These are phyloP conservation scores for Pythium dissimile DNA, from an alignment of 352 stramenopile genomes.

Conservation along the genomic window DNA sequence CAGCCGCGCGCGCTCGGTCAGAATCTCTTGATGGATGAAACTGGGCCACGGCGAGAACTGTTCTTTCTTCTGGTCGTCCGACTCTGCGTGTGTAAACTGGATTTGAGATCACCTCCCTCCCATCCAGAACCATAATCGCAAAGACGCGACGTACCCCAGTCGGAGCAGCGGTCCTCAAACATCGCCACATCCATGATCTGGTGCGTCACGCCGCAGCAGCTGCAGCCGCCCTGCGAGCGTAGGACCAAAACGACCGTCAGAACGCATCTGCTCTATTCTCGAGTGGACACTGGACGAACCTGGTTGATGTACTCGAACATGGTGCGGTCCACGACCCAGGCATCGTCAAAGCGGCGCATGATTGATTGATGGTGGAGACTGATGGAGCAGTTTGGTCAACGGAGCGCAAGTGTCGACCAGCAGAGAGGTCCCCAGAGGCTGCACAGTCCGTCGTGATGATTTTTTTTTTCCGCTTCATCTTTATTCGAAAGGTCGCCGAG, in stretches of 20 bases:
- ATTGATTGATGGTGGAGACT: no score
- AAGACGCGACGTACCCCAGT: conserved; percentile 55
- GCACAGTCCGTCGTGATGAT: no score
- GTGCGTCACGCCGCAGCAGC: conserved; percentile 89
- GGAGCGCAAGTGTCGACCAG: no score
- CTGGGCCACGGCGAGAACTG: conserved; percentile 75
- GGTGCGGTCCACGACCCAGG: conserved; percentile 90
- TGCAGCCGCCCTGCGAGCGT: conserved; percentile 78
- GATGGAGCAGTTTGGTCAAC: no score
- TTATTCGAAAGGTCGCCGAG: no score
- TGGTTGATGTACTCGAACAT: conserved; percentile 95
- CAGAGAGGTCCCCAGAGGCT: no score
- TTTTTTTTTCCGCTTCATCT: no score
- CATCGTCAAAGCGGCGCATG: conserved; percentile 79
- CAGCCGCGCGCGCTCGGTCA: conserved; percentile 87
- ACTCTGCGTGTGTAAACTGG: no score
- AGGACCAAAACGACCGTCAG: not conserved
- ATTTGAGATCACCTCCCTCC: no score
- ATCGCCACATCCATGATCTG: conserved; percentile 81
- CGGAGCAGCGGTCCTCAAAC: conserved; percentile 88
- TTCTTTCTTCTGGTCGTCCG: conserved; percentile 90
- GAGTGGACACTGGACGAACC: conserved; percentile 19
- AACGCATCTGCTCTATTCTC: no score
- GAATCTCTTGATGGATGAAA: conserved; percentile 93
- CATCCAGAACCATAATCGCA: not conserved